phyloP scores from a whole-genome alignment of 1,284 basidiomycete genomes.

The Ganoderma meredithae region DNA sequence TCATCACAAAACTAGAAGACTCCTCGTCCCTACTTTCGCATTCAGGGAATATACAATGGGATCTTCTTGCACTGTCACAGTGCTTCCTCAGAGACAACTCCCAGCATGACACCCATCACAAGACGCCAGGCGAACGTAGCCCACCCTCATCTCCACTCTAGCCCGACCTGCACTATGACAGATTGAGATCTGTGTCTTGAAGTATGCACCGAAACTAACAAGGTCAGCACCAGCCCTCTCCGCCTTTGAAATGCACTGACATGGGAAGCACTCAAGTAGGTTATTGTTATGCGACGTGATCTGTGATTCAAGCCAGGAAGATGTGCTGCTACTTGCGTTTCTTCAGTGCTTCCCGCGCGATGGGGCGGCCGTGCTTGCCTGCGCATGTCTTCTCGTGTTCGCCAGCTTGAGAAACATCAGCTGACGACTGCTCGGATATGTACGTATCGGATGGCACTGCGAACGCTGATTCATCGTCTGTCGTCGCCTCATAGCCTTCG shows the following conservation, averaged over 20 bases:
- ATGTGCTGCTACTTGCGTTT: background rate
- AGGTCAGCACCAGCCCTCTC: too few species aligned
- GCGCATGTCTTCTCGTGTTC: background rate
- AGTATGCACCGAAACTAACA: too few species aligned
- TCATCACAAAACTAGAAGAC: background rate
- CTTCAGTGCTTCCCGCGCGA: background rate
- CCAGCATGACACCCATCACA: too few species aligned
- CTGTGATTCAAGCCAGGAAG: background rate
- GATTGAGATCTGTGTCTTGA: too few species aligned
- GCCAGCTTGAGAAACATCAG: background rate
- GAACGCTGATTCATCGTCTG: background rate
- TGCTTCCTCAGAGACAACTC: background rate
- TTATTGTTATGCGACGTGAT: too few species aligned
- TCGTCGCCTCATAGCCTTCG: background rate
- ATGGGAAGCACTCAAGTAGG: too few species aligned
- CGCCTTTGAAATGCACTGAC: too few species aligned
- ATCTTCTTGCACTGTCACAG: background rate
- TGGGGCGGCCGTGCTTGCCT: background rate
- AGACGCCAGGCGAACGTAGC: too few species aligned
- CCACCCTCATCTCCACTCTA: too few species aligned
- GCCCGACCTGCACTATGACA: too few species aligned
- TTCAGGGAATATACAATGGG: background rate
- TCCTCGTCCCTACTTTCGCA: background rate
- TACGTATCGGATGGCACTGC: background rate
- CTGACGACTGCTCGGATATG: too few species aligned